A percentile compares a stretch with the other conserved stretches of the same genome.
phyloP scores from a whole-genome alignment of 2,329 filamentous ascomycete species.

The Trichoderma afroharzianum region DNA sequence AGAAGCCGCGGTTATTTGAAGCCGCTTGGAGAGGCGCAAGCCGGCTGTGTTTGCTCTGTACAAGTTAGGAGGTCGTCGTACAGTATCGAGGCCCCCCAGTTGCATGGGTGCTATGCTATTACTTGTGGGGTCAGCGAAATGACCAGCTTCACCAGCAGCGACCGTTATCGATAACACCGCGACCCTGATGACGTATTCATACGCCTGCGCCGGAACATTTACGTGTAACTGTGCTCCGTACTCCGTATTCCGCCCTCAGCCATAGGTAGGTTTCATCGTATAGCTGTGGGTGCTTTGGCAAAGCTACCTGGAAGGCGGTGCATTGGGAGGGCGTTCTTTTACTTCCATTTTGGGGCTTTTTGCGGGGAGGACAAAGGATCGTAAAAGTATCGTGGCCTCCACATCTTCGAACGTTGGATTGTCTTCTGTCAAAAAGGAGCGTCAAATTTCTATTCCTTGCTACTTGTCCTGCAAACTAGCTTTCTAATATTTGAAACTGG shows the following conservation, averaged over 20 bases:
- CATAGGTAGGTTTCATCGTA: not conserved
- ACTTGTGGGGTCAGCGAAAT: slow-evolving; percentile 9
- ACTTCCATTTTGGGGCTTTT: not conserved
- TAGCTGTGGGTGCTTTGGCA: not conserved
- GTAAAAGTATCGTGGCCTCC: not conserved
- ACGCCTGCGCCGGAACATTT: not conserved
- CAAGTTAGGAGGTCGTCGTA: slow-evolving; percentile 4
- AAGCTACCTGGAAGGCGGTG: not conserved
- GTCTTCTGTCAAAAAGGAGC: not conserved
- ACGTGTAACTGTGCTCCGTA: not conserved
- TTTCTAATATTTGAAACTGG: slow-evolving; percentile 4
- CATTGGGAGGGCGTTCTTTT: not conserved
- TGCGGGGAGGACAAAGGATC: not conserved
- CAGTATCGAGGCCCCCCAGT: not conserved
- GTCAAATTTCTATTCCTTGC: slow-evolving; percentile 9
- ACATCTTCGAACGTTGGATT: not conserved
- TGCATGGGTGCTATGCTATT: slow-evolving; percentile 1
- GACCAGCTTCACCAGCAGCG: not conserved
- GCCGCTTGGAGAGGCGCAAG: not conserved
- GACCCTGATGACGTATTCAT: slow-evolving; percentile 7
- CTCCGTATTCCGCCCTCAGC: not conserved
- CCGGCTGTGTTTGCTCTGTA: not conserved
- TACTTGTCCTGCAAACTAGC: slow-evolving; percentile 12
- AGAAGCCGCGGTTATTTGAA: not conserved
- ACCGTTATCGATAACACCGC: slow-evolving; percentile 13